These are phyloP conservation scores for Sindora glabra DNA, from an alignment of 306 rosid genomes.

Conservation along the genomic window DNA sequence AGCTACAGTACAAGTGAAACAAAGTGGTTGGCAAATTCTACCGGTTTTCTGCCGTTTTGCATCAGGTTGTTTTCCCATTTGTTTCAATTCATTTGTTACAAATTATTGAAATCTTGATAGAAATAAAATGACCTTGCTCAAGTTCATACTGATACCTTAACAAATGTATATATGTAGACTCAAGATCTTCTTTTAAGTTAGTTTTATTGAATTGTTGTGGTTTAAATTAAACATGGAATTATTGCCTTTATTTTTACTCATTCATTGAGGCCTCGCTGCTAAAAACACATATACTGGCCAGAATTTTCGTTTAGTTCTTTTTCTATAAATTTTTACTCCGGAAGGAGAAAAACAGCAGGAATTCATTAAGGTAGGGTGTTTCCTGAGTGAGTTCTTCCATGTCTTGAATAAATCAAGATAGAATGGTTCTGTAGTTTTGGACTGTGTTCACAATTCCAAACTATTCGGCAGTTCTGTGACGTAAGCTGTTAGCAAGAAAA, in stretches of 20 bases:
- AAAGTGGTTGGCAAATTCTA: slow-evolving; percentile 11
- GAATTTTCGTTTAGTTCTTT: too few relatives aligned
- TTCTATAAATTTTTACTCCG: too few relatives aligned
- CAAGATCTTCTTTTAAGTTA: not conserved
- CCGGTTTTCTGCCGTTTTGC: not conserved
- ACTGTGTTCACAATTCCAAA: too few relatives aligned
- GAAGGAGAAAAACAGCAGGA: too few relatives aligned
- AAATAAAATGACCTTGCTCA: not conserved
- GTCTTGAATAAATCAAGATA: too few relatives aligned
- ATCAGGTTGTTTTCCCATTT: slow-evolving; percentile 4
- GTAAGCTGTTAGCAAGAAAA: too few relatives aligned
- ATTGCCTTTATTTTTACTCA: not conserved
- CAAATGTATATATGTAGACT: not conserved
- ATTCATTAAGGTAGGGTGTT: too few relatives aligned
- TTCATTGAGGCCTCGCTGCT: too few relatives aligned
- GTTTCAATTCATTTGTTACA: not conserved
- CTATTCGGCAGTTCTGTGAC: too few relatives aligned
- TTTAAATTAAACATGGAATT: not conserved
- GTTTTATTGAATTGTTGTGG: not conserved
- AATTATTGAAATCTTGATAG: not conserved
- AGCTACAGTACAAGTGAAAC: not conserved
- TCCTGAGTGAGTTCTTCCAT: too few relatives aligned
- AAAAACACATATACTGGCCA: too few relatives aligned
- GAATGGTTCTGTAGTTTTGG: too few relatives aligned
- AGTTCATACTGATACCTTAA: not conserved